Percentiles rank a stretch among this genome's conserved stretches.
phyloP scores from a whole-genome alignment of 2,329 filamentous ascomycete genomes.

The Leptographium radiaticola region DNA sequence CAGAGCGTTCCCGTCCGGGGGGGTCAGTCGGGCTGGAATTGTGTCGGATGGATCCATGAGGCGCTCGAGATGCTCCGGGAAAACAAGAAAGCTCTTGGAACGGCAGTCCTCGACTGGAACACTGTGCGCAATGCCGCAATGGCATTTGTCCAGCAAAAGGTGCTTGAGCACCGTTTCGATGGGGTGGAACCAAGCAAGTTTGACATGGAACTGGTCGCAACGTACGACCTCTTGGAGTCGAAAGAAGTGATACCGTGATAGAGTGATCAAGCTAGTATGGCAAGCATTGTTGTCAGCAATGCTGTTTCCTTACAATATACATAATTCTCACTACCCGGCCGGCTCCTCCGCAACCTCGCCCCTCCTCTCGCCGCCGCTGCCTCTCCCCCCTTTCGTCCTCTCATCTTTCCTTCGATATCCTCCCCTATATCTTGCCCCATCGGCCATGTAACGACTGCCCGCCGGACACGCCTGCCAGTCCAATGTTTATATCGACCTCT shows the following conservation, averaged over 20 bases:
- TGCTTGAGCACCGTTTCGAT: not conserved
- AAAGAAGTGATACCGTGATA: not conserved
- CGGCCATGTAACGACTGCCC: conserved; percentile 5
- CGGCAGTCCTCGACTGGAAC: not conserved
- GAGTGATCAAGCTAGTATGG: no score
- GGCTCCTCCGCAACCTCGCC: not conserved
- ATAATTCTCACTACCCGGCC: not conserved
- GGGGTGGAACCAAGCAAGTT: not conserved
- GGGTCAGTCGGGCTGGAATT: not conserved
- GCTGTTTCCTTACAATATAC: not conserved
- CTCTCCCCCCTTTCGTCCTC: not conserved
- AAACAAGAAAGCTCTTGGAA: not conserved
- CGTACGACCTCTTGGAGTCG: not conserved
- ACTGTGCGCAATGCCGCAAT: not conserved
- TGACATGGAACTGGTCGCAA: not conserved
- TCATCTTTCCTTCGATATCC: not conserved
- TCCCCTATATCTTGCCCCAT: not conserved
- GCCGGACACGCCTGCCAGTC: conserved; percentile 1
- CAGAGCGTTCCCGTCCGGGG: not conserved
- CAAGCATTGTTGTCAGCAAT: not conserved
- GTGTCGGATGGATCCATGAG: not conserved
- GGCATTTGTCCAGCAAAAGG: not conserved
- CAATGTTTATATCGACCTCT: conserved; percentile 2
- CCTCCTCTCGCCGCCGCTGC: not conserved
- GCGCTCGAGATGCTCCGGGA: not conserved